Evolutionary conservation across 2,329 filamentous ascomycete species (phyloP).

Genomic region (Diaporthe capsici): DNA sequence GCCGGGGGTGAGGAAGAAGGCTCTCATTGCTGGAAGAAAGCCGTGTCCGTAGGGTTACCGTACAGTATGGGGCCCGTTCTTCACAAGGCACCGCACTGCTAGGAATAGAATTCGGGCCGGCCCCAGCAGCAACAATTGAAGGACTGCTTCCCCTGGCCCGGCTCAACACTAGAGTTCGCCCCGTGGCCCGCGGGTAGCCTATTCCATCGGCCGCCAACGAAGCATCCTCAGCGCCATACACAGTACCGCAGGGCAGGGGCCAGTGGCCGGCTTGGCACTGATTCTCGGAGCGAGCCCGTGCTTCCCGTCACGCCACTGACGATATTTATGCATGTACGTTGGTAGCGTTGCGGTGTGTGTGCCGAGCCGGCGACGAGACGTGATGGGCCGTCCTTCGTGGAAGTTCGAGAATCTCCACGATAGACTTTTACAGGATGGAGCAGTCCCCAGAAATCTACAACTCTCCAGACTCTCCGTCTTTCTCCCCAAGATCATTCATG

Average conservation of each 20-base stretch:
- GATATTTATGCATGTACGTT: not conserved
- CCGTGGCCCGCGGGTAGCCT: not conserved
- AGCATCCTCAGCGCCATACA: not conserved
- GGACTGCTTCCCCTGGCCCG: conserved; percentile 1
- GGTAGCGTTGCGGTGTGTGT: not conserved
- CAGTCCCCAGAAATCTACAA: not conserved
- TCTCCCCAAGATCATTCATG: conserved; percentile 29
- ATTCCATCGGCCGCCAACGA: not conserved
- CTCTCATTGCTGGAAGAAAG: conserved; percentile 25
- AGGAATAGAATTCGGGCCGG: conserved; percentile 9
- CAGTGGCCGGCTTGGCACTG: conserved; percentile 19
- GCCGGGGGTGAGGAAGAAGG: not conserved
- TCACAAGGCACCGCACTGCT: not conserved
- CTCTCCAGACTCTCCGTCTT: conserved; percentile 28
- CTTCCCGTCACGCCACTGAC: conserved; percentile 30
- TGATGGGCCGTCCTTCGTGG: no score
- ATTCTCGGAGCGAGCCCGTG: not conserved
- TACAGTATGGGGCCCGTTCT: conserved; percentile 15
- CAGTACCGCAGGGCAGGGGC: not conserved
- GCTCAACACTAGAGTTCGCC: not conserved
- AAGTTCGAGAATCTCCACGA: not conserved
- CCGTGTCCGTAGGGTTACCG: not conserved
- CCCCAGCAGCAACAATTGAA: not conserved
- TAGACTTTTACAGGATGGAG: not conserved
- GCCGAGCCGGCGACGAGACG: not conserved